A percentile compares a stretch with the other conserved stretches of the same genome.
Conservation (phyloP, 2,329 filamentous ascomycete genomes). For the Cercospora beticola region DNA sequence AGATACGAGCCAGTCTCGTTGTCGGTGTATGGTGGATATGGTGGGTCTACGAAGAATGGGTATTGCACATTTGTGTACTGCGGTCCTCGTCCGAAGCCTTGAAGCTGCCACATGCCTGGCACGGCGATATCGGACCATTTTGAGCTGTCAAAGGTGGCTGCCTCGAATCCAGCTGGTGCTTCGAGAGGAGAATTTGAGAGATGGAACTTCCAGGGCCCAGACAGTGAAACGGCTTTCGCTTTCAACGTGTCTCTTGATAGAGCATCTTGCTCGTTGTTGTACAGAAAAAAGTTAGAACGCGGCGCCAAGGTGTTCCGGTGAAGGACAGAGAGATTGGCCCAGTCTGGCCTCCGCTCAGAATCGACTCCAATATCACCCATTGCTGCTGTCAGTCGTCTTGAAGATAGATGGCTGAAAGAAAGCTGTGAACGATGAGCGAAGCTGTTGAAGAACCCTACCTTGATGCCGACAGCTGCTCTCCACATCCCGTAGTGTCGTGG, state of each 20-base stretch:
- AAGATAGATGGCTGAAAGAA: background rate
- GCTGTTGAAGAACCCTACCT: background rate
- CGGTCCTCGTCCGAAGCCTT: constrained; percentile 62
- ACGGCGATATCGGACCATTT: constrained; percentile 58
- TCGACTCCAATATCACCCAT: constrained; percentile 17
- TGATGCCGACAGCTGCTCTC: background rate
- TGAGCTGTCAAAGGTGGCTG: constrained; percentile 38
- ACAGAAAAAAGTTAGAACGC: constrained; percentile 58
- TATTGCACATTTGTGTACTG: constrained; percentile 69
- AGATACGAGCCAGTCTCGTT: constrained; percentile 67
- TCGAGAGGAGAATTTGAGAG: constrained; percentile 40
- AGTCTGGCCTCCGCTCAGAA: constrained; percentile 50
- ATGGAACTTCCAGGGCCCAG: constrained; percentile 43
- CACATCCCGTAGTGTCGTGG: constrained; percentile 4
- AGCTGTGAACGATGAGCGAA: background rate
- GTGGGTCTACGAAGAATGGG: constrained; percentile 60
- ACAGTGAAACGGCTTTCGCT: constrained; percentile 35
- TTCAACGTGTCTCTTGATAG: constrained; percentile 42
- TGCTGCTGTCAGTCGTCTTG: background rate
- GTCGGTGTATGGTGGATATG: constrained; percentile 56
- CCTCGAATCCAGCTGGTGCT: constrained; percentile 39
- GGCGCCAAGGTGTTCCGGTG: constrained; percentile 61
- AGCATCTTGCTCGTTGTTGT: constrained; percentile 51
- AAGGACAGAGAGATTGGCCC: constrained; percentile 60
- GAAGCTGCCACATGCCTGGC: constrained; percentile 62